phyloP scores from a whole-genome alignment of 345 rosid species.

The Hibiscus trionum region DNA sequence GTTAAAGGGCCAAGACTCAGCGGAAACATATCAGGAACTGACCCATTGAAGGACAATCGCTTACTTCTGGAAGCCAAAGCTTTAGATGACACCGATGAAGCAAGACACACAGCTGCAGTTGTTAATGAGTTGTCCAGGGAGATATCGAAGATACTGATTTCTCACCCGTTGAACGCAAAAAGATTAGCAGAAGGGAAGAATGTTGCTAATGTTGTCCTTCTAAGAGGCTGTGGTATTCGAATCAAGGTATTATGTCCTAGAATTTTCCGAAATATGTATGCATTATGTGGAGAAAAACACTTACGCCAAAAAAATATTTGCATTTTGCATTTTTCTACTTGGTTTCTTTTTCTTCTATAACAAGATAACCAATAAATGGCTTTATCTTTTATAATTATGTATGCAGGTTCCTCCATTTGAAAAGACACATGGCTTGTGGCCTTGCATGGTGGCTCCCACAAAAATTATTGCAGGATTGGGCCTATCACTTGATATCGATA shows the following conservation, averaged over 20 bases:
- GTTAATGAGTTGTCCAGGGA: conserved; percentile 82
- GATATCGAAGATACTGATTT: conserved; percentile 58
- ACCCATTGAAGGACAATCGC: conserved; percentile 86
- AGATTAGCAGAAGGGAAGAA: conserved; percentile 71
- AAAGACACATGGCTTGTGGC: conserved; percentile 71
- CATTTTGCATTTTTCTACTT: not conserved
- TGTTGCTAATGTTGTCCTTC: conserved; percentile 77
- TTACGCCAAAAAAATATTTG: not conserved
- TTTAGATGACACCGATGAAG: conserved; percentile 80
- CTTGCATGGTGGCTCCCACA: conserved; percentile 99
- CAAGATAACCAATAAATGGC: not conserved
- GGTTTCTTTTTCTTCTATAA: not conserved
- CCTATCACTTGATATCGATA: conserved; percentile 81
- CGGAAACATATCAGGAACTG: conserved; percentile 95
- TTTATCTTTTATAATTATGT: not conserved
- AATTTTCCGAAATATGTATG: not conserved
- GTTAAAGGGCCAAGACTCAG: conserved; percentile 87
- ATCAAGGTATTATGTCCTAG: conserved; percentile 54
- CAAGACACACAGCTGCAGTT: conserved; percentile 70
- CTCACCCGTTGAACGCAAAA: conserved; percentile 71
- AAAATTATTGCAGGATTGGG: conserved; percentile 96
- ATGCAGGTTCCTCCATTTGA: conserved; percentile 68
- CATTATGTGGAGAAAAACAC: not conserved
- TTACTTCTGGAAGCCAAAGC: conserved; percentile 69
- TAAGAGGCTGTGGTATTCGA: conserved; percentile 93